Evolutionary conservation across 768 basidiomycete genomes (phyloP).

Genomic region (Gelatoporia subvermispora): DNA sequence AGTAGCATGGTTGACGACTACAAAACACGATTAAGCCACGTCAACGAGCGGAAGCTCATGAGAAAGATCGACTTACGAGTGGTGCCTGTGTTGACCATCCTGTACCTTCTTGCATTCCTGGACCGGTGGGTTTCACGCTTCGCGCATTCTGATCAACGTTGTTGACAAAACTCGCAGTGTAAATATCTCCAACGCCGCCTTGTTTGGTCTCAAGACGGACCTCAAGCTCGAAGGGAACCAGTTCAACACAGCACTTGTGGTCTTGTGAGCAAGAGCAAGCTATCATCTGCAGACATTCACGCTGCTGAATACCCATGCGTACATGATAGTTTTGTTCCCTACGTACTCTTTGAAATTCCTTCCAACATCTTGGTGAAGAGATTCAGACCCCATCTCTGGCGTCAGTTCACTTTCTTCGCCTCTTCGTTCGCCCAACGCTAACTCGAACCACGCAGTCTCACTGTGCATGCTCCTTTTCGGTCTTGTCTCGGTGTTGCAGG

Average conservation of each 20-base stretch:
- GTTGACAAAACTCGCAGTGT: conserved; percentile 11
- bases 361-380: conserved; percentile 29
- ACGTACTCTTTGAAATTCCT: conserved; percentile 32
- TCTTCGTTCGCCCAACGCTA: too few species aligned
- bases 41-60: conserved; percentile 27
- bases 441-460: conserved; percentile 20
- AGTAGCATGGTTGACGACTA: background rate
- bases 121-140: conserved; percentile 19
- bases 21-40: conserved; percentile 8
- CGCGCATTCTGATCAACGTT: background rate
- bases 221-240: conserved; percentile 22
- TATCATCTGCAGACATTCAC: conserved; percentile 11
- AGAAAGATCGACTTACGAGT: conserved; percentile 32
- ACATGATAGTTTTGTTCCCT: conserved; percentile 25
- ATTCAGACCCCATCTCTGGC: conserved; percentile 32
- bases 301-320: background rate
- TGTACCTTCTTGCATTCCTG: conserved; percentile 41
- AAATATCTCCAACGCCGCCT: conserved; percentile 27
- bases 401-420: conserved; percentile 12
- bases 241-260: conserved; percentile 26
- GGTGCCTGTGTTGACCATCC: conserved; percentile 37
- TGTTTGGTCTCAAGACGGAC: conserved; percentile 26
- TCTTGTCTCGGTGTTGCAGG: conserved; percentile 29
- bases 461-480: conserved; percentile 34
- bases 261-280: conserved; percentile 21